phyloP scores from a whole-genome alignment of 2,329 filamentous ascomycete genomes.

The Fusarium sp. region DNA sequence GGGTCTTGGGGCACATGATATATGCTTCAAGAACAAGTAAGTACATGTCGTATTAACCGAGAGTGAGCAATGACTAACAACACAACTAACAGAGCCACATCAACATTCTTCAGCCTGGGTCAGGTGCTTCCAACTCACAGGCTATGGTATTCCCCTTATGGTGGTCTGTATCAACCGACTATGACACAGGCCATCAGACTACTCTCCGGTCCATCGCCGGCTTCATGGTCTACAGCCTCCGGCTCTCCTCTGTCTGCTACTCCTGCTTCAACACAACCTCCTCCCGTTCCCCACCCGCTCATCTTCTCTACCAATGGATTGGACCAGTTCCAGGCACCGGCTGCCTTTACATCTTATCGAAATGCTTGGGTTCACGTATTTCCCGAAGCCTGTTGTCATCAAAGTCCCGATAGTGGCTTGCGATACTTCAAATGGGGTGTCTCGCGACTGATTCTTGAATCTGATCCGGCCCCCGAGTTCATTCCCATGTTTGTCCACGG shows the following conservation, averaged over 20 bases:
- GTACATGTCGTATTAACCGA: constrained; percentile 34
- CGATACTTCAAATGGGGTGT: constrained; percentile 99
- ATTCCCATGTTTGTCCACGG: constrained; percentile 96
- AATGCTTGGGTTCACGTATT: constrained; percentile 95
- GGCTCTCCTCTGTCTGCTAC: constrained; percentile 11
- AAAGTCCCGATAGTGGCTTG: constrained; percentile 81
- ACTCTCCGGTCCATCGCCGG: constrained; percentile 68
- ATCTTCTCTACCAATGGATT: constrained; percentile 74
- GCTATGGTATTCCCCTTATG: constrained; percentile 78
- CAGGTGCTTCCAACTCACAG: constrained; percentile 94
- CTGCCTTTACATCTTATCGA: constrained; percentile 75
- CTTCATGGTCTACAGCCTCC: constrained; percentile 41
- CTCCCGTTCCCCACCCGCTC: constrained; percentile 48
- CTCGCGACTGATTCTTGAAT: constrained; percentile 89
- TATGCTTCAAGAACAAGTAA: constrained; percentile 91
- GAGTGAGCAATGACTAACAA: constrained; percentile 1
- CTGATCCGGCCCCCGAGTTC: constrained; percentile 86
- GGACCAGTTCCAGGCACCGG: constrained; percentile 78
- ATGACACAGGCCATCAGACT: constrained; percentile 87
- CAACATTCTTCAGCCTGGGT: constrained; percentile 87
- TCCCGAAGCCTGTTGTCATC: constrained; percentile 94
- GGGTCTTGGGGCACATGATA: constrained; percentile 92
- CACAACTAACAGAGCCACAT: constrained; percentile 66
- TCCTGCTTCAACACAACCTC: constrained; percentile 19
- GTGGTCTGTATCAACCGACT: constrained; percentile 91